phyloP scores from a whole-genome alignment of 2,329 filamentous ascomycete species.

The Lecanicillium sp. region DNA sequence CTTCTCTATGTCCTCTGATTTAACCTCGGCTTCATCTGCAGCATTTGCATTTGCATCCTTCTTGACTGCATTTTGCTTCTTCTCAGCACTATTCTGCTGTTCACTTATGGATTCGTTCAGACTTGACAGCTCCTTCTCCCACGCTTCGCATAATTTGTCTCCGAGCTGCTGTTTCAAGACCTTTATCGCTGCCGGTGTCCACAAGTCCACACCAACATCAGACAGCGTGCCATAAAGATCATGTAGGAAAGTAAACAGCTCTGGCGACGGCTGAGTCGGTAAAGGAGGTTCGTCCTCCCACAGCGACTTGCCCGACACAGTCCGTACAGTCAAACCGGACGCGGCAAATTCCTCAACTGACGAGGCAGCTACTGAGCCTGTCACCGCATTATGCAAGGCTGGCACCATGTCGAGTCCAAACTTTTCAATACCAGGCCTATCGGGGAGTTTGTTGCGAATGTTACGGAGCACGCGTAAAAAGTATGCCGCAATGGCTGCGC shows the following conservation, averaged over 20 bases:
- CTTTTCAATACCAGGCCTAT: constrained; percentile 35
- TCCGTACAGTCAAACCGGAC: constrained; percentile 32
- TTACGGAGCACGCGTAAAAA: constrained; percentile 68
- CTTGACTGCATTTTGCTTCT: constrained; percentile 10
- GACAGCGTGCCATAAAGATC: constrained; percentile 60
- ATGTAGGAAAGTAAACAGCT: constrained; percentile 63
- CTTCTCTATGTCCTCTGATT: background rate
- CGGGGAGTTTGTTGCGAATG: constrained; percentile 58
- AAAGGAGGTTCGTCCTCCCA: constrained; percentile 75
- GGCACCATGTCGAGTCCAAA: constrained; percentile 57
- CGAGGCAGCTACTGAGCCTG: constrained; percentile 38
- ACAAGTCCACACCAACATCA: constrained; percentile 65
- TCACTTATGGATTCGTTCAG: constrained; percentile 13
- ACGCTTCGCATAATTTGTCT: constrained; percentile 39
- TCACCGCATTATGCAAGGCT: constrained; percentile 55
- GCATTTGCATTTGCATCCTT: constrained; percentile 8
- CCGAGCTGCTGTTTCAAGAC: constrained; percentile 53
- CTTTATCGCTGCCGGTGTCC: constrained; percentile 61
- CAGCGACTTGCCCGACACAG: constrained; percentile 54
- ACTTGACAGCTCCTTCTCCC: constrained; percentile 34
- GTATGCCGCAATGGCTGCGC: constrained; percentile 51
- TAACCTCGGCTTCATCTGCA: constrained; percentile 2
- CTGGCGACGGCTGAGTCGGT: constrained; percentile 70
- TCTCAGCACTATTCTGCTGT: constrained; percentile 8
- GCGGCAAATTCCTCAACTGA: constrained; percentile 40